Base-by-base conservation (phyloP, 2,329 filamentous ascomycete genomes). In the Chaetomium sp. region DNA sequence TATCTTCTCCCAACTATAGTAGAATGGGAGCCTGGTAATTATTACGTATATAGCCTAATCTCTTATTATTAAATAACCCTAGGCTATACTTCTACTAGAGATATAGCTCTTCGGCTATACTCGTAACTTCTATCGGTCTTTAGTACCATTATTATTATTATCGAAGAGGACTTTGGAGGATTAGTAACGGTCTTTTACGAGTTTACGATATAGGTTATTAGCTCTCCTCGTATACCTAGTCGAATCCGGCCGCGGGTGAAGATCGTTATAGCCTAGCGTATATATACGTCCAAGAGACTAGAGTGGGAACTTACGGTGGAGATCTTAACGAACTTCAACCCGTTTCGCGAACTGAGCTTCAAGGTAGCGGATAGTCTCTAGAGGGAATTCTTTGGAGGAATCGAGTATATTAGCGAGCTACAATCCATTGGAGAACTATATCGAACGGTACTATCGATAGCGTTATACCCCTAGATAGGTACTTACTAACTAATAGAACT, bases 261-360 rank as follows among this genome's bases (percentile, higher is more conserved):
- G 6, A 57, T 57, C 12, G 33, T 57, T 13, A 57, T 35, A 16
- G 38, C 33, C 21, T 35, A 45, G 35, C 55, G 55, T 4, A 42
- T 13, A 35, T 35, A 57, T 45, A 35, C 42, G 16, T 25, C 55
- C 42, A 57, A 35, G 13, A 57, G 35, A 35, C 35, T 57, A 13
- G 55, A 45, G 35, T 57, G 55, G 55, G 55, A 57, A 21, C 55
- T 57, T 16, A 57, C 55, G 35, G 55, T 10, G n/a, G 55, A 57
- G 21, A 57, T 57, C 19, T 45, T 57, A 35, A 19, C 55, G 38
- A 57, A 57, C 55, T 57, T 57, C 12, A 57, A 57, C 55, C 55
- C 55, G 3, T 35, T 27, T n/a, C 35, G 35, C 25, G 55, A 57
- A 27, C 55, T 21, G 7, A 57, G 55, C 55, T 57, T 42, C 35